A percentile compares a stretch with the other conserved stretches of the same genome.
phyloP scores from a whole-genome alignment of 2,329 filamentous ascomycete genomes.

The Fusarium graminum region DNA sequence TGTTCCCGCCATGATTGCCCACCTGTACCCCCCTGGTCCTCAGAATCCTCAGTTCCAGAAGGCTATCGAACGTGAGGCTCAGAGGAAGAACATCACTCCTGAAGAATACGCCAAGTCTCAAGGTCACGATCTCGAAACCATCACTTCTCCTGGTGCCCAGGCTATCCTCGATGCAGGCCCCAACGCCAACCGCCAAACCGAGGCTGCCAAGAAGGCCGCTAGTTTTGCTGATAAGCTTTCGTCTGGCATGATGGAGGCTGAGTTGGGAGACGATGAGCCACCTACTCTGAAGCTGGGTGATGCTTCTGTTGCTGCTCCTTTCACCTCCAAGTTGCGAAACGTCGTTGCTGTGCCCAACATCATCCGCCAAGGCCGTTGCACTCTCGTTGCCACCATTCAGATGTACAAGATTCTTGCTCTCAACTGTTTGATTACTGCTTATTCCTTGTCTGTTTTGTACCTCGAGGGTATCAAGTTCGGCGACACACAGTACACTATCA shows the following conservation, averaged over 20 bases:
- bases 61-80: slow-evolving; percentile 87
- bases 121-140: slow-evolving; percentile 69
- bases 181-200: slow-evolving; percentile 60
- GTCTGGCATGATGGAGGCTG: slow-evolving; percentile 87
- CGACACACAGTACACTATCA: slow-evolving; percentile 97
- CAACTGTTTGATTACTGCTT: slow-evolving; percentile 97
- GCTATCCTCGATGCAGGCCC: slow-evolving; percentile 61
- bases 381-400: slow-evolving; percentile 96
- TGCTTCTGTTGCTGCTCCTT: slow-evolving; percentile 95
- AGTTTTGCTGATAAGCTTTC: slow-evolving; percentile 89
- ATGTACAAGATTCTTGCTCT: slow-evolving; percentile 99
- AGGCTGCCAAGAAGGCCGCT: slow-evolving; percentile 78
- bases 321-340: slow-evolving; percentile 97
- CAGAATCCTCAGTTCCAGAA: slow-evolving; percentile 94
- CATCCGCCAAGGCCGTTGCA: slow-evolving; percentile 96
- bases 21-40: slow-evolving; percentile 91
- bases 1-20: slow-evolving; percentile 90
- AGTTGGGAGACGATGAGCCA: slow-evolving; percentile 89
- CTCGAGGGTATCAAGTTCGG: slow-evolving; percentile 99
- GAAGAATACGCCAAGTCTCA: slow-evolving; percentile 68
- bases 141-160: slow-evolving; percentile 76
- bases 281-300: slow-evolving; percentile 97
- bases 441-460: slow-evolving; percentile 95
- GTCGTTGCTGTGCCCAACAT: slow-evolving; percentile 98
- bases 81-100: slow-evolving; percentile 78